phyloP scores from a whole-genome alignment of 108 stramenopile species.

The Skeletonema tropicum region DNA sequence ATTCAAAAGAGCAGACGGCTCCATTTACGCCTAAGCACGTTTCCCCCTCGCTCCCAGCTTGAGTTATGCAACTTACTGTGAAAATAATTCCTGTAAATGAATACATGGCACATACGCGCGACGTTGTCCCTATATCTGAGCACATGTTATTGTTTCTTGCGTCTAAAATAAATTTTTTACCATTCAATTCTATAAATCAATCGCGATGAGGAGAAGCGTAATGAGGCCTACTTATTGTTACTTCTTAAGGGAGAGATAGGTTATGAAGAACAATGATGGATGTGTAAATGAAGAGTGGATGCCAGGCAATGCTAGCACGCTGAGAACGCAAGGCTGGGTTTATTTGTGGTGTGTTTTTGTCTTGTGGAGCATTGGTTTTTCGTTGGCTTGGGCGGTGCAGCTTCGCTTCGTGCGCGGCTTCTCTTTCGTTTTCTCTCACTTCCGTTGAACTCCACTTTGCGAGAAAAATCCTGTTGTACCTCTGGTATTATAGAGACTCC shows the following conservation, averaged over 20 bases:
- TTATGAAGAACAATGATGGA: neutral
- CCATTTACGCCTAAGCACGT: neutral
- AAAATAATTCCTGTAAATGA: conserved; percentile 82
- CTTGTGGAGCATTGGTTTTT: too few relatives aligned
- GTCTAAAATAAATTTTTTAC: neutral
- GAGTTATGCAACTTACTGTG: conserved; percentile 59
- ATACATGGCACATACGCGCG: conserved; percentile 83
- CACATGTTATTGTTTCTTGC: conserved; percentile 60
- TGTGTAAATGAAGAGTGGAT: neutral
- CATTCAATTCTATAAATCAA: neutral
- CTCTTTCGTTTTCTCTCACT: too few relatives aligned
- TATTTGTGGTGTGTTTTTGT: too few relatives aligned
- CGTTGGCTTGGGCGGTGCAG: too few relatives aligned
- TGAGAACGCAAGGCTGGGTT: too few relatives aligned
- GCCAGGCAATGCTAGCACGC: too few relatives aligned
- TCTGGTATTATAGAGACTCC: too few relatives aligned
- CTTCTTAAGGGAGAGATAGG: neutral
- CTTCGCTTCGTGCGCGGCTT: too few relatives aligned
- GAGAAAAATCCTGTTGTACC: too few relatives aligned
- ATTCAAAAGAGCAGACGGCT: neutral
- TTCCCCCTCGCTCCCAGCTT: neutral
- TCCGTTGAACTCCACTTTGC: too few relatives aligned
- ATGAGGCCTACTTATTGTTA: neutral
- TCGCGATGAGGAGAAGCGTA: neutral
- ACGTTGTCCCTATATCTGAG: conserved; percentile 75